A percentile compares a stretch with the other conserved stretches of the same genome.
Evolutionary conservation across 2,329 filamentous ascomycete species (phyloP).

Genomic region (Aspergillus cejpii): DNA sequence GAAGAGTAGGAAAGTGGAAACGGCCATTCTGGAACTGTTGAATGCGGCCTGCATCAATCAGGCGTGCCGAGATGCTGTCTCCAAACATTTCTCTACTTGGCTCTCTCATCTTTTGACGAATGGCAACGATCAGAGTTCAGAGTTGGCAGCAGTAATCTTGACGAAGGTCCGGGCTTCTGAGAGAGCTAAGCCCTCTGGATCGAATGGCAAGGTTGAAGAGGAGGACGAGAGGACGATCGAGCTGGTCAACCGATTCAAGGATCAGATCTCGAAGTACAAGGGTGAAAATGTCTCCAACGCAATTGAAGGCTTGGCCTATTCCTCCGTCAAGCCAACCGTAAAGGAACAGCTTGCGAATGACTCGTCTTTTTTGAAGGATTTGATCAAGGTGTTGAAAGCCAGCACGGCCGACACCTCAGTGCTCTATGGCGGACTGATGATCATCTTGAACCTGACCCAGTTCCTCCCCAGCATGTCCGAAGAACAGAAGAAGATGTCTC

Average conservation of each 20-base stretch:
- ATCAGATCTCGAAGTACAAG: conserved; percentile 37
- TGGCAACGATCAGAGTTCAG: conserved; percentile 51
- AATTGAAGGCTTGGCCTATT: conserved; percentile 86
- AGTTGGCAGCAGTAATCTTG: conserved; percentile 63
- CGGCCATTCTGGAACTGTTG: conserved; percentile 78
- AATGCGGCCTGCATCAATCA: conserved; percentile 86
- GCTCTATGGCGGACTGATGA: conserved; percentile 78
- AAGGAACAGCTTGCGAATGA: conserved; percentile 75
- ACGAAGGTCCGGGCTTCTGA: conserved; percentile 52
- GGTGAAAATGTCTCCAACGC: conserved; percentile 61
- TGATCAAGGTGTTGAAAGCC: conserved; percentile 49
- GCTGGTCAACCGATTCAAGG: conserved; percentile 50
- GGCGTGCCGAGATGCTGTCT: conserved; percentile 72
- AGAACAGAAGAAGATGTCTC: conserved; percentile 84
- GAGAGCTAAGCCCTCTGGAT: conserved; percentile 23
- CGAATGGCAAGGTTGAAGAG: conserved; percentile 30
- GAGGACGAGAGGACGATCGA: conserved; percentile 46
- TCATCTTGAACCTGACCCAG: conserved; percentile 75
- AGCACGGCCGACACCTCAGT: conserved; percentile 59
- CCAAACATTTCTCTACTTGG: conserved; percentile 80
- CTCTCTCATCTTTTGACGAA: conserved; percentile 75
- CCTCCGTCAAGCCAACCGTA: conserved; percentile 75
- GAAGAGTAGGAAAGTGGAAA: conserved; percentile 80
- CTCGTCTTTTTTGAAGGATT: conserved; percentile 57
- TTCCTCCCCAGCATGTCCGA: conserved; percentile 74